Base-by-base conservation (phyloP, 1,284 basidiomycete species). In the Bjerkandera adusta region DNA sequence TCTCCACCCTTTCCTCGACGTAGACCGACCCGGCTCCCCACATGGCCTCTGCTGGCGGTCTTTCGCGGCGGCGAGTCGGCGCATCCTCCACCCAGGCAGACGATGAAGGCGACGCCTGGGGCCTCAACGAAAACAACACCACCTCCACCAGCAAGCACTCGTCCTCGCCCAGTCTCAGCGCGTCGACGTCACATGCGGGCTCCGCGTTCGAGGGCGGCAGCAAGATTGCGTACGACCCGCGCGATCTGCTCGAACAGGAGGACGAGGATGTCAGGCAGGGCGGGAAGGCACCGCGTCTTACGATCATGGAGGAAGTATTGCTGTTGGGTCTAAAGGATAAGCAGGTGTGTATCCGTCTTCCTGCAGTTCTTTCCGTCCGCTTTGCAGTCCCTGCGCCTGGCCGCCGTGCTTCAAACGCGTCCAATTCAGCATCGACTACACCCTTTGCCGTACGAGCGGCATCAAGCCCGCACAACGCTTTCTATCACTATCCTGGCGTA, bases 231-330 rank as follows among this genome's bases (percentile, higher is more conserved):
- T 98, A 80, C 63, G 96, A 99, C 71, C 95, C 95, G 1, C 73
- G 94, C 47, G 97, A 99, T 70, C 69, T 97, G 55, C 36, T 48
- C 18, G 81, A 87, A 57, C 76, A 85, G 58, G 83, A 83, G 39
- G 79, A 79, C 38, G 92, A 97, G 66, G 81, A 83, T 48, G 73
- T 71, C 29, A 73, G 70, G 45, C 61, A 76, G 46, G 84, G 85
- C 6, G 85, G 85, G 15, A 83, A 82, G 63, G 79, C 89, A 66
- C 97, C 96, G 0, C 77, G 79, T 50, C 71, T 99, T 57, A 99
- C 96, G 7, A 79, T 99, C 48, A 92, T 99, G 90, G 96, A 99
- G 70, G 97, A 99, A 70, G 85, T 99, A 13, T 70, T 99, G 45
- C 68, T 99, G 45, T 72, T 99, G 12, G 96, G 97, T 1, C 71